Base-by-base conservation (phyloP, 495 filamentous ascomycete species). In the Staphylotrichum tortipilum region DNA sequence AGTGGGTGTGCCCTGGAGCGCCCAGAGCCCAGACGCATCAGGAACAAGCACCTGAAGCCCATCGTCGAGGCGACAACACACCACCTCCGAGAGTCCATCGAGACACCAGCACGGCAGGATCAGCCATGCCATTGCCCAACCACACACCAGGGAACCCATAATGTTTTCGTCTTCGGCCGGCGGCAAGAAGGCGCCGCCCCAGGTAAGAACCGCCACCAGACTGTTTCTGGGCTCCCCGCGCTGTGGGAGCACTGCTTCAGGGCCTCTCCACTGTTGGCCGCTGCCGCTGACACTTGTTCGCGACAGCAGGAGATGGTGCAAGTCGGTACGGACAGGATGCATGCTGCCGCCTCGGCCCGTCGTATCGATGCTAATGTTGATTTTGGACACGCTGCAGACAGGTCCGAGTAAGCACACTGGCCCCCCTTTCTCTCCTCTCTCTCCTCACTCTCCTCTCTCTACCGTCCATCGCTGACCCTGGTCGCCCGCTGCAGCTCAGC, bases 231-330 rank as follows among this genome's bases (percentile, higher is more conserved):
- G 19, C 48, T n/a, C n/a, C n/a, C n/a, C n/a, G n/a, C n/a, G n/a
- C n/a, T n/a, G n/a, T n/a, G n/a, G n/a, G n/a, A n/a, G n/a, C n/a
- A n/a, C n/a, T n/a, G 30, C 21, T 43, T 35, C 11, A 30, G 24
- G 43, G 23, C 21, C 26, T 28, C 26, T 28, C 26, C 26, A 28
- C 6, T 28, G 10, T 28, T 4, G 26, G 26, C n/a, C 9, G 2
- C 26, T 28, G 26, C 26, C 60, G 54, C 65, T 66, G 66, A 58
- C 67, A 65, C 59, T 49, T 59, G 49, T 49, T 49, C 52, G 28
- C 48, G 28, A 44, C 44, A 59, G 39, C 63, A 97, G 90, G 91
- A 98, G 80, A 98, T 98, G 92, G 87, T 95, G 55, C 91, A 98
- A 83, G 89, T 98, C 77, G 92, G 92, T 96, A 80, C 60, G 71